Evolutionary conservation across 768 basidiomycete species (phyloP).

Genomic region (Suillus subaureus): DNA sequence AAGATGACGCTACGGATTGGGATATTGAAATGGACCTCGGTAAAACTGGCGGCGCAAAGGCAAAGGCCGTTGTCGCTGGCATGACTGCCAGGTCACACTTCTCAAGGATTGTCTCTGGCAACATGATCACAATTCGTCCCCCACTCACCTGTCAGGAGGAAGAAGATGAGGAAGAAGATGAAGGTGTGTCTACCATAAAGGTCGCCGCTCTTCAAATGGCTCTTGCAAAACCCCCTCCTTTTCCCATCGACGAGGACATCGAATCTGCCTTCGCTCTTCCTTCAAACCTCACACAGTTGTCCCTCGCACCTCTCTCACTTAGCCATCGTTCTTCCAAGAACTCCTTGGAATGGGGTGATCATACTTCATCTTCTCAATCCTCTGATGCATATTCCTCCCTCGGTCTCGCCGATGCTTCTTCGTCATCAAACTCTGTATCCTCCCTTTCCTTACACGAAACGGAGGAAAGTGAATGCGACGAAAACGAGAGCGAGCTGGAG

Average conservation of each 20-base stretch:
- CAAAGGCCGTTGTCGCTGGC: slow-evolving; percentile 39
- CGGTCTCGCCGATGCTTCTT: slow-evolving; percentile 70
- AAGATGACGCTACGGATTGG: slow-evolving; percentile 74
- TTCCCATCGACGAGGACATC: slow-evolving; percentile 67
- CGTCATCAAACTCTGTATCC: slow-evolving; percentile 71
- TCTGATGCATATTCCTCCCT: slow-evolving; percentile 84
- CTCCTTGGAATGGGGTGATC: slow-evolving; percentile 84
- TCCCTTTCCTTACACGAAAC: slow-evolving; percentile 67
- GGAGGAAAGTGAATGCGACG: slow-evolving; percentile 69
- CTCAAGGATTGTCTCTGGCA: slow-evolving; percentile 21
- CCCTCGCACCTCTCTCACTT: slow-evolving; percentile 76
- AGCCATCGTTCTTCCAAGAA: slow-evolving; percentile 80
- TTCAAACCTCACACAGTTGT: slow-evolving; percentile 77
- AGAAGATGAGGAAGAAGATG: slow-evolving; percentile 71
- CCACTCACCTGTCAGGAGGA: slow-evolving; percentile 51
- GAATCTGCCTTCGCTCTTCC: slow-evolving; percentile 85
- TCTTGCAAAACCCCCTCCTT: slow-evolving; percentile 35
- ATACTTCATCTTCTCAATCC: slow-evolving; percentile 81
- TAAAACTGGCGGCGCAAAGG: slow-evolving; percentile 54
- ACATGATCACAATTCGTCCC: slow-evolving; percentile 61
- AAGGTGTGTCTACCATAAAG: slow-evolving; percentile 85
- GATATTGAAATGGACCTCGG: slow-evolving; percentile 76
- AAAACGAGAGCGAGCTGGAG: slow-evolving; percentile 76
- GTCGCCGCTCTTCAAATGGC: slow-evolving; percentile 53
- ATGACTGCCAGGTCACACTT: slow-evolving; percentile 47